phyloP scores from a whole-genome alignment of 2,329 filamentous ascomycete genomes.

The Plenodomus tracheiphilus region DNA sequence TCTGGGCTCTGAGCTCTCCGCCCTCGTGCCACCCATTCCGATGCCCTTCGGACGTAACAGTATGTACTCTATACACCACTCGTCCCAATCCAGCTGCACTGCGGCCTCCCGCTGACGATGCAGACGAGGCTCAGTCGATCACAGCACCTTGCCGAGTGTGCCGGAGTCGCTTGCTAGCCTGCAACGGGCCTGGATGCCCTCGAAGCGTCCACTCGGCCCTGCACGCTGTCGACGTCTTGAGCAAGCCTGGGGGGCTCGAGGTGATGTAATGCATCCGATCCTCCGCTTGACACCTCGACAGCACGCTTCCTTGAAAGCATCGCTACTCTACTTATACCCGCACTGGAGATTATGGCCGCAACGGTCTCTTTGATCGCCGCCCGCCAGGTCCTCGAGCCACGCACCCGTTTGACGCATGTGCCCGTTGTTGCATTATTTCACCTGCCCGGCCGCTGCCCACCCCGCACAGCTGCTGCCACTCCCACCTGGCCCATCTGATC shows the following conservation, averaged over 20 bases:
- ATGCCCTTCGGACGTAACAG: too few species aligned
- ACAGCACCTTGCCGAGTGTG: constrained; percentile 27
- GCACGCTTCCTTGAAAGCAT: constrained; percentile 18
- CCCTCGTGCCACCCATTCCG: too few species aligned
- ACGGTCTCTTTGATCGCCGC: constrained; percentile 4
- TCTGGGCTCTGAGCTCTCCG: too few species aligned
- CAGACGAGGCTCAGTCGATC: constrained; percentile 17
- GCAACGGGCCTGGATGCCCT: constrained; percentile 19
- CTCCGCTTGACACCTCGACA: constrained; percentile 13
- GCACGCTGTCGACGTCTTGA: constrained; percentile 11
- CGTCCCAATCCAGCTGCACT: too few species aligned
- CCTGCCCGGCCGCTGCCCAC: not conserved
- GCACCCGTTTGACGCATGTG: not conserved
- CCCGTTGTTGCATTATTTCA: not conserved
- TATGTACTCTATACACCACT: too few species aligned
- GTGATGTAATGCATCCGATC: constrained; percentile 35
- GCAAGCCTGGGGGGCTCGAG: constrained; percentile 10
- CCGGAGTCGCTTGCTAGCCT: constrained; percentile 30
- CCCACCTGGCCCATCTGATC: not conserved
- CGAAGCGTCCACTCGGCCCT: too few species aligned
- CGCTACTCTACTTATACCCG: constrained; percentile 16
- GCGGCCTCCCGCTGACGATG: too few species aligned
- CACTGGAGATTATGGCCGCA: constrained; percentile 12
- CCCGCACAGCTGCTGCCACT: not conserved
- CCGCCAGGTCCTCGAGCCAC: not conserved